phyloP scores from a whole-genome alignment of 345 rosid species.

The Lepidium africanum region DNA sequence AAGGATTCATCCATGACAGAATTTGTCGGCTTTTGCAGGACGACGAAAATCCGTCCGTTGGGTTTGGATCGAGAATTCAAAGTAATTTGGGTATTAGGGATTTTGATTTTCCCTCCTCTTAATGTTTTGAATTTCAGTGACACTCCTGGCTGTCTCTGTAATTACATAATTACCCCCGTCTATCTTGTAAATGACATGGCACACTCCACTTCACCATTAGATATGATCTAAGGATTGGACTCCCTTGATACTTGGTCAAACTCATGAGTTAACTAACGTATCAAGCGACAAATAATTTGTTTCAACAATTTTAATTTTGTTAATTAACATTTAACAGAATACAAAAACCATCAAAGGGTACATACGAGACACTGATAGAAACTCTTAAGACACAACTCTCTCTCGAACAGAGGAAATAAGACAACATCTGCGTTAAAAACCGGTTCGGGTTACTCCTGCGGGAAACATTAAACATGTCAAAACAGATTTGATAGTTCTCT shows the following conservation, averaged over 20 bases:
- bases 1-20: slow-evolving; percentile 51
- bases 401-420: no score
- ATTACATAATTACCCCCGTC: slow-evolving; percentile 1
- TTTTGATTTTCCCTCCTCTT: slow-evolving; percentile 43
- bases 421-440: background rate
- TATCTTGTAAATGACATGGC: background rate
- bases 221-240: background rate
- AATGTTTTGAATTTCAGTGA: slow-evolving; percentile 30
- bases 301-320: background rate
- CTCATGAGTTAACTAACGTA: background rate
- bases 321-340: background rate
- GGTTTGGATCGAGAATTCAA: background rate
- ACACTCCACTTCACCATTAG: background rate
- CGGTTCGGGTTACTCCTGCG: no score
- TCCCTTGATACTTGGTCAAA: background rate
- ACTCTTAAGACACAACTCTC: no score
- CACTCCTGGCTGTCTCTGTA: background rate
- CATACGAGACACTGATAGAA: background rate
- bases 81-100: slow-evolving; percentile 20
- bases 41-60: slow-evolving; percentile 3
- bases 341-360: background rate
- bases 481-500: background rate
- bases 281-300: background rate
- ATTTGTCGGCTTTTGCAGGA: background rate
- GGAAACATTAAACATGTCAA: background rate